Evolutionary conservation across 768 basidiomycete genomes (phyloP).

Genomic region (Lactarius quietus): DNA sequence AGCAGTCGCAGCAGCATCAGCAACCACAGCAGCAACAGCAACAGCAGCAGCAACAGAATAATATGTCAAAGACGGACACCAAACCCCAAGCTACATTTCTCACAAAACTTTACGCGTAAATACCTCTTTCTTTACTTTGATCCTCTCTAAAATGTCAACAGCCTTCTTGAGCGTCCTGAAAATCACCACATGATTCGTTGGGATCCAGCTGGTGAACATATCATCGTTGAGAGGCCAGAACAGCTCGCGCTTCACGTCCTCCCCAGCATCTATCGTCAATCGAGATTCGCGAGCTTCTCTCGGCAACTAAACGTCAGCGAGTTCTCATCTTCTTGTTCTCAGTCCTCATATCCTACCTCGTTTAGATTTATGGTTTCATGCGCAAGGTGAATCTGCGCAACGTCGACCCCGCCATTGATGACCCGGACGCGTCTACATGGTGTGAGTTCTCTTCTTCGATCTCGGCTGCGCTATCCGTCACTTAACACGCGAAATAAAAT

Average conservation of each 20-base stretch:
- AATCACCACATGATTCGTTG: conserved; percentile 97
- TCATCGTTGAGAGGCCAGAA: conserved; percentile 92
- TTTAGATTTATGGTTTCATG: conserved; percentile 97
- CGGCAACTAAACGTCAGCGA: conserved; percentile 83
- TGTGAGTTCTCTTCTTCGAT: conserved; percentile 55
- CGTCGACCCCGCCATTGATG: conserved; percentile 91
- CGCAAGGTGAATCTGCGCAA: conserved; percentile 95
- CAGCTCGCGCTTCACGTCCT: conserved; percentile 93
- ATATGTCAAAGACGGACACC: conserved; percentile 26
- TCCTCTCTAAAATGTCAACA: conserved; percentile 31
- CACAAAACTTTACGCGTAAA: conserved; percentile 93
- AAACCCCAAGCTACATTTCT: conserved; percentile 62
- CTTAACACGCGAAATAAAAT: conserved; percentile 20
- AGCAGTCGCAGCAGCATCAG: conserved; percentile 2
- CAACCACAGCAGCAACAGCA: conserved; percentile 9
- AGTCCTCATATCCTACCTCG: conserved; percentile 27
- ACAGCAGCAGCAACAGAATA: conserved; percentile 9
- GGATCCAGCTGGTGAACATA: conserved; percentile 90
- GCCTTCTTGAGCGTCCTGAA: conserved; percentile 85
- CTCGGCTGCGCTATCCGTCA: conserved; percentile 20
- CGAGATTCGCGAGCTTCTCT: conserved; percentile 95
- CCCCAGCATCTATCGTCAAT: conserved; percentile 93
- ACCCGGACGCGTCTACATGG: conserved; percentile 96
- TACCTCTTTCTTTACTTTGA: conserved; percentile 26
- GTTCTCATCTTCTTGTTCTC: conserved; percentile 24